Conservation (phyloP, 1,284 basidiomycete species). For the Caloboletus inedulis region DNA sequence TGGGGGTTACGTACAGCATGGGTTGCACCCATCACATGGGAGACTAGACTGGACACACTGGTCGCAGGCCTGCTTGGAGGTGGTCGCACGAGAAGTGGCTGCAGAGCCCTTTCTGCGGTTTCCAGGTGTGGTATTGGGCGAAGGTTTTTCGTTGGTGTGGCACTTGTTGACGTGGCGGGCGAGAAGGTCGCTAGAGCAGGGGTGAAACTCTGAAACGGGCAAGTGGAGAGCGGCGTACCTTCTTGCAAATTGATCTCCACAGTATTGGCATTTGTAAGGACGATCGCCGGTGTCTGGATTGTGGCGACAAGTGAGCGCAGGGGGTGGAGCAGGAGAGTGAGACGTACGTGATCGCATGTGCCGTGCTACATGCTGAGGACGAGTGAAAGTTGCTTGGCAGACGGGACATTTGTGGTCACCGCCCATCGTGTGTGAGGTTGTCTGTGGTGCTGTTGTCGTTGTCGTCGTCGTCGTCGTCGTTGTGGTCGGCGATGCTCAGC, state of each 20-base stretch:
- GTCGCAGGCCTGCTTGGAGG: slow-evolving; percentile 79
- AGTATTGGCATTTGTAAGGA: slow-evolving; percentile 86
- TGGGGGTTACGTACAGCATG: slow-evolving; percentile 57
- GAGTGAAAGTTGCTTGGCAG: slow-evolving; percentile 83
- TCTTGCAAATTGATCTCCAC: slow-evolving; percentile 86
- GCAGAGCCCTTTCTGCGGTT: slow-evolving; percentile 54
- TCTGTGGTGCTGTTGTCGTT: not conserved
- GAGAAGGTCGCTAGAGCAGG: slow-evolving; percentile 64
- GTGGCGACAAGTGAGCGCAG: slow-evolving; percentile 8
- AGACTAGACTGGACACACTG: slow-evolving; percentile 81
- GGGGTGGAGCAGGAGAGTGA: slow-evolving; percentile 12
- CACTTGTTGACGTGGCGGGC: slow-evolving; percentile 90
- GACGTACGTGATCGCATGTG: slow-evolving; percentile 86
- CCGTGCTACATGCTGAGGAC: slow-evolving; percentile 86
- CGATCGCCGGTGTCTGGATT: slow-evolving; percentile 82
- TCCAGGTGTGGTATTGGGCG: slow-evolving; percentile 35
- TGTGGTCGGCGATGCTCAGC: slow-evolving; percentile 10
- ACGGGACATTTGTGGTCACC: slow-evolving; percentile 77
- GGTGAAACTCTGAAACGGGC: not conserved
- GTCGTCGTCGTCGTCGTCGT: slow-evolving; percentile 11
- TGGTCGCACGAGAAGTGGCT: slow-evolving; percentile 65
- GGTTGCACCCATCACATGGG: slow-evolving; percentile 78
- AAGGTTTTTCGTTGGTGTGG: slow-evolving; percentile 71
- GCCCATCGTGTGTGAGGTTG: slow-evolving; percentile 43
- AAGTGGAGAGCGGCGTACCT: slow-evolving; percentile 48